A percentile compares a stretch with the other conserved stretches of the same genome.
Evolutionary conservation across 192 early-diverging fungal species (phyloP).

Genomic region (Backusella liffmaniae): DNA sequence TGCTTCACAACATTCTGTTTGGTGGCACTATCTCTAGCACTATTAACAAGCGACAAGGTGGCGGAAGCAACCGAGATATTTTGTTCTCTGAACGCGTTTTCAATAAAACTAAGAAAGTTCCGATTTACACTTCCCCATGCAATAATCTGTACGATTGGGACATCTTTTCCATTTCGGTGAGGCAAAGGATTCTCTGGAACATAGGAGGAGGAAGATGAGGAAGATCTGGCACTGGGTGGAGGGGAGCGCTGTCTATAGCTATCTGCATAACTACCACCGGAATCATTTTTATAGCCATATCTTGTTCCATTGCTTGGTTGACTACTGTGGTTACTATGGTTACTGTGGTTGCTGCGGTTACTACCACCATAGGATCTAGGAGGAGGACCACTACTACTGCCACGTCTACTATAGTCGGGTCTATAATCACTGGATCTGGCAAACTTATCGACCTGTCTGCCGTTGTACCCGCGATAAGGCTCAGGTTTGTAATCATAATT

Average conservation of each 20-base stretch:
- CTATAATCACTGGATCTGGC: conserved; percentile 7
- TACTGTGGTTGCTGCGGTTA: not conserved
- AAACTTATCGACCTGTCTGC: conserved; percentile 1
- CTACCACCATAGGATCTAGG: not conserved
- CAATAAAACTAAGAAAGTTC: not conserved
- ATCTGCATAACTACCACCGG: not conserved
- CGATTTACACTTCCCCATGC: conserved; percentile 2
- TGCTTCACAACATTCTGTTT: conserved; percentile 12
- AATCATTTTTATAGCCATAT: not conserved
- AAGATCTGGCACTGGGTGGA: not conserved
- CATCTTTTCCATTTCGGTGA: not conserved
- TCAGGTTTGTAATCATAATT: conserved; percentile 5
- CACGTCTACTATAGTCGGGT: not conserved
- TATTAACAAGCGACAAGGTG: not conserved
- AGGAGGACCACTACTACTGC: not conserved
- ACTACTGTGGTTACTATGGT: not conserved
- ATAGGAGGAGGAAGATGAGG: not conserved
- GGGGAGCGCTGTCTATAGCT: not conserved
- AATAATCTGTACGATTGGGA: conserved; percentile 13
- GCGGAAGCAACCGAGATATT: not conserved
- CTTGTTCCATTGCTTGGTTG: not conserved
- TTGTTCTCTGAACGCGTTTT: not conserved
- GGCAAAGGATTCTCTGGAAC: not conserved
- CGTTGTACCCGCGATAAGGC: not conserved
- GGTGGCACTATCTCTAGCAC: not conserved